Percentiles rank a stretch among this genome's conserved stretches.
Conservation (phyloP, 1,284 basidiomycete species). For the Inonotus hispidus region DNA sequence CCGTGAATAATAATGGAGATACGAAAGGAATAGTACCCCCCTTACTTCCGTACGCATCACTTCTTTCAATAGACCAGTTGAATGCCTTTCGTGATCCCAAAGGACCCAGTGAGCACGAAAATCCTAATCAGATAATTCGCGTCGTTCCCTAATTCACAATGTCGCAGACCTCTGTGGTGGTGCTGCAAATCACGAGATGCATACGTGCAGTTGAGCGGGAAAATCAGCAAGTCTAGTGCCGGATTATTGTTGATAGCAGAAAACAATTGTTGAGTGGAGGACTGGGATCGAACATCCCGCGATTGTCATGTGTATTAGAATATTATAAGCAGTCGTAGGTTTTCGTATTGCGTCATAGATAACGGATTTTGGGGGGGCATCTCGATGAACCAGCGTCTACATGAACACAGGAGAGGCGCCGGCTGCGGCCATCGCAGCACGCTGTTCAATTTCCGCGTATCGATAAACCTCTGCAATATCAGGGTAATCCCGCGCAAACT, state of each 20-base stretch:
- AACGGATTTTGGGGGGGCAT: neutral
- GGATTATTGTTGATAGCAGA: neutral
- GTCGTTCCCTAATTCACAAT: no score
- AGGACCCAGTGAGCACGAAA: no score
- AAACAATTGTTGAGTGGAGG: neutral
- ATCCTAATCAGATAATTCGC: no score
- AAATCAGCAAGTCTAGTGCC: neutral
- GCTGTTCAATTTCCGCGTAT: constrained; percentile 8
- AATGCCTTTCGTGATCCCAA: no score
- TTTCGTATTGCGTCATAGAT: neutral
- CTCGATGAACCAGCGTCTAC: neutral
- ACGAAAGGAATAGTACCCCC: no score
- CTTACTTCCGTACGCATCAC: no score
- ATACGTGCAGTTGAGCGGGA: no score
- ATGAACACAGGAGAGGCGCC: constrained; percentile 1
- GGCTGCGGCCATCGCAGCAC: constrained; percentile 2
- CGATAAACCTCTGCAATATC: constrained; percentile 49
- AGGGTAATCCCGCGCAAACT: constrained; percentile 81
- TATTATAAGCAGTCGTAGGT: neutral
- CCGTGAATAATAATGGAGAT: no score
- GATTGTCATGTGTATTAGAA: neutral
- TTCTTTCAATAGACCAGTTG: no score
- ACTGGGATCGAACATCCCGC: neutral
- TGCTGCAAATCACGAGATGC: no score
- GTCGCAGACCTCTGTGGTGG: no score